phyloP scores from a whole-genome alignment of 129 eudicot species.

The Pittosporum tobira region DNA sequence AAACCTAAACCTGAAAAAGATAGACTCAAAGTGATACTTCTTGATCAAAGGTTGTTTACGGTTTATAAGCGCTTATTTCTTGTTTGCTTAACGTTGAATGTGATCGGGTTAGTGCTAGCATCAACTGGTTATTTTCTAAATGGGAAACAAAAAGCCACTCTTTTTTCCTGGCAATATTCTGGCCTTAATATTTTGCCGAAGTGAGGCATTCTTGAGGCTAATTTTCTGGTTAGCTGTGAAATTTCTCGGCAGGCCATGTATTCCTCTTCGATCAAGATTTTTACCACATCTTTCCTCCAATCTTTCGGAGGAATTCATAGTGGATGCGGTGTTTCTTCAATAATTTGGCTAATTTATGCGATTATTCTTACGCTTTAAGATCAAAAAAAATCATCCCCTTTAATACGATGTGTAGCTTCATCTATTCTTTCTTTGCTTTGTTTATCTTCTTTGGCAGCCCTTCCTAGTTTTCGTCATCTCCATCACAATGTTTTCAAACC shows the following conservation, averaged over 20 bases:
- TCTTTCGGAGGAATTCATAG: conserved; percentile 7
- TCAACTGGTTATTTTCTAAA: not conserved
- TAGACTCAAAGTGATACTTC: conserved; percentile 1
- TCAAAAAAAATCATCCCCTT: not conserved
- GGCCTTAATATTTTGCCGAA: conserved; percentile 2
- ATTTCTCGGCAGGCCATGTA: not conserved
- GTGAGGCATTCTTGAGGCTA: conserved; percentile 1
- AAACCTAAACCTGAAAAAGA: not conserved
- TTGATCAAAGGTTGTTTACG: conserved; percentile 2
- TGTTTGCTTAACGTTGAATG: not conserved
- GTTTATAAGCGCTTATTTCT: conserved; percentile 1
- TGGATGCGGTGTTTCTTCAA: conserved; percentile 8
- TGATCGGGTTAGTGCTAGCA: not conserved
- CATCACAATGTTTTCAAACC: conserved; percentile 7
- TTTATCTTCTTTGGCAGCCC: not conserved
- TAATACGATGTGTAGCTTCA: not conserved
- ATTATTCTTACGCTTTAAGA: not conserved
- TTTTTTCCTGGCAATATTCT: not conserved
- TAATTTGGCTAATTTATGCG: conserved; percentile 7
- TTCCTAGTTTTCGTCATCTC: conserved; percentile 8
- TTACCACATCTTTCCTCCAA: not conserved
- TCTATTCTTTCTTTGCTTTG: not conserved
- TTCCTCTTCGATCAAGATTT: not conserved
- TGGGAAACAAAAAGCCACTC: not conserved
- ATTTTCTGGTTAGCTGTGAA: conserved; percentile 2